Percentiles rank a stretch among this genome's conserved stretches.
Conservation (phyloP, 441 rosid genomes). For the Breynia disticha region DNA sequence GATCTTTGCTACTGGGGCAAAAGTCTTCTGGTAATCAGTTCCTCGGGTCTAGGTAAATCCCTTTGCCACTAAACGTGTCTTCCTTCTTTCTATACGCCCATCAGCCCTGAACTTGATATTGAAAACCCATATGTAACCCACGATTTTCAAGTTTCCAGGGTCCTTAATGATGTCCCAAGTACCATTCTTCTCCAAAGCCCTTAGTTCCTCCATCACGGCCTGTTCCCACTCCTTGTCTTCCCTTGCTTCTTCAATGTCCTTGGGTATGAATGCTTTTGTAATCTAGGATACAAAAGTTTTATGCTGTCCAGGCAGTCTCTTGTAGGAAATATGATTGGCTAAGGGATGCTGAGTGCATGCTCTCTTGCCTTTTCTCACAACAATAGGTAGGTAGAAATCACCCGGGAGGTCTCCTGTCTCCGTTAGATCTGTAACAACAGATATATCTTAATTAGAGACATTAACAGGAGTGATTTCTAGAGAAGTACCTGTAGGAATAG, state of each 20-base stretch:
- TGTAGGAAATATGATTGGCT: too few species aligned
- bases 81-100: background rate
- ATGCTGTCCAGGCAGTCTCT: background rate
- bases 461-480: too few species aligned
- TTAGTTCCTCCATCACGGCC: background rate
- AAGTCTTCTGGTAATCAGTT: background rate
- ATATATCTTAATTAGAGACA: too few species aligned
- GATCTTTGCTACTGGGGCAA: background rate
- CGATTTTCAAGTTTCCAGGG: background rate
- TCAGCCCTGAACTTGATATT: conserved; percentile 1
- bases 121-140: conserved; percentile 1
- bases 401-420: too few species aligned
- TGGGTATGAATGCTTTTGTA: too few species aligned
- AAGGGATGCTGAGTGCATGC: background rate
- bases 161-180: background rate
- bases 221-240: background rate
- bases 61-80: background rate
- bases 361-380: too few species aligned
- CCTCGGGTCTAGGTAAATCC: background rate
- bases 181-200: background rate
- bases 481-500: too few species aligned
- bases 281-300: background rate
- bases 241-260: too few species aligned
- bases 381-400: too few species aligned
- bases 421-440: too few species aligned